These are phyloP conservation scores for Cudoniella acicularis DNA, from an alignment of 495 filamentous ascomycete genomes.

Conservation along the genomic window DNA sequence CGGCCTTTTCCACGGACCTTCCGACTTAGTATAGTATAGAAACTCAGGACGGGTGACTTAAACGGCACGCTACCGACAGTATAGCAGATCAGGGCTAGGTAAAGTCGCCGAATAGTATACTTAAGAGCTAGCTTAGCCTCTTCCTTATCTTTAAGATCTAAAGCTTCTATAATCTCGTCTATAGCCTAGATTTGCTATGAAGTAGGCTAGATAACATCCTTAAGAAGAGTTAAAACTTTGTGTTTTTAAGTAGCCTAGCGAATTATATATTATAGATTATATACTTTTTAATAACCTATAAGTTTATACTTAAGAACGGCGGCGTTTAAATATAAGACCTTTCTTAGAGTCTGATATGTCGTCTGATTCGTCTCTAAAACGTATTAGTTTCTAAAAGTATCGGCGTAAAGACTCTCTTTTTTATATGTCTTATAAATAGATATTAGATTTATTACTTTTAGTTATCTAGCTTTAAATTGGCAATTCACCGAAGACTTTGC, in stretches of 20 bases:
- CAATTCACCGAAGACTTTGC: too few species aligned
- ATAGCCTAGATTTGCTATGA: not conserved
- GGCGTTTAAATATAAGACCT: too few species aligned
- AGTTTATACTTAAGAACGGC: too few species aligned
- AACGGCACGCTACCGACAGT: slow-evolving; percentile 10
- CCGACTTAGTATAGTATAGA: slow-evolving; percentile 11
- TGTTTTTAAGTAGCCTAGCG: not conserved
- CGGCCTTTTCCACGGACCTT: slow-evolving; percentile 8
- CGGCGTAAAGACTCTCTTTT: too few species aligned
- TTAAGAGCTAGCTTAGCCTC: slow-evolving; percentile 9
- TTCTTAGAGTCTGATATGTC: too few species aligned
- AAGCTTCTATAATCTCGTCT: slow-evolving; percentile 3
- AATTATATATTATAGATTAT: too few species aligned
- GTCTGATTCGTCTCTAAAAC: too few species aligned
- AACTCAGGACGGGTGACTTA: slow-evolving; percentile 8
- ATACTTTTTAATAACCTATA: too few species aligned
- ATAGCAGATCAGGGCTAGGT: slow-evolving; percentile 12
- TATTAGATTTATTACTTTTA: too few species aligned
- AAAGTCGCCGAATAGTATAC: slow-evolving; percentile 14
- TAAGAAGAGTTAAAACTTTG: not conserved
- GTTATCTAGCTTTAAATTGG: too few species aligned
- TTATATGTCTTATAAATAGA: too few species aligned
- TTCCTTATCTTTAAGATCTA: slow-evolving; percentile 8
- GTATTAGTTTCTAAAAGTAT: too few species aligned
- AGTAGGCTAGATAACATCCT: slow-evolving; percentile 8